A percentile compares a stretch with the other conserved stretches of the same genome.
phyloP scores from a whole-genome alignment of 164 flowering plant genomes.

The Tinospora cordifolia region DNA sequence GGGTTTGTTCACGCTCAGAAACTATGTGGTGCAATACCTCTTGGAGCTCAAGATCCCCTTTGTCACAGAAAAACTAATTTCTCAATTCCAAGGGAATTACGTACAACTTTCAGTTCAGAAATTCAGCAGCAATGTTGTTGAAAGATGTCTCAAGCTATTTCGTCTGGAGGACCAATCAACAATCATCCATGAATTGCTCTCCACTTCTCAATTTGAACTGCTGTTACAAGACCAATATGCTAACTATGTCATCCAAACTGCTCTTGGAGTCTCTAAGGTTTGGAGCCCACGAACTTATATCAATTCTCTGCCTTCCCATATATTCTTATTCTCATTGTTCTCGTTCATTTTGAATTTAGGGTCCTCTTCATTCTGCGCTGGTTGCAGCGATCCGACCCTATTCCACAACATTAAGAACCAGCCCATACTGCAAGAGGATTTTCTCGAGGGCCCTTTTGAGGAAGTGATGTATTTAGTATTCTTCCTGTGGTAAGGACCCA shows the following conservation, averaged over 20 bases:
- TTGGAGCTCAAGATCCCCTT: constrained; percentile 33
- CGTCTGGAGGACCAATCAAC: constrained; percentile 22
- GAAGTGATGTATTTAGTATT: constrained; percentile 24
- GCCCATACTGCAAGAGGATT: constrained; percentile 58
- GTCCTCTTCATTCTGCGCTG: constrained; percentile 32
- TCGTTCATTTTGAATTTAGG: constrained; percentile 25
- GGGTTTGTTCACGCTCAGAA: constrained; percentile 24
- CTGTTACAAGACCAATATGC: constrained; percentile 42
- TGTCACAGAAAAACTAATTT: constrained; percentile 26
- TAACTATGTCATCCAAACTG: constrained; percentile 43
- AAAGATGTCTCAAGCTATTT: constrained; percentile 32
- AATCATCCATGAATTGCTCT: constrained; percentile 36
- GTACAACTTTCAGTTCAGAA: constrained; percentile 42
- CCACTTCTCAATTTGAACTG: constrained; percentile 31
- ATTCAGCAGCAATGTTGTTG: constrained; percentile 53
- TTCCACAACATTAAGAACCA: constrained; percentile 26
- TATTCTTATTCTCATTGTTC: not conserved
- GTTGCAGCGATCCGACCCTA: constrained; percentile 40
- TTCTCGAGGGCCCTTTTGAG: constrained; percentile 37
- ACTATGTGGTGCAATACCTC: constrained; percentile 47
- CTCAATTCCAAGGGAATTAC: constrained; percentile 43
- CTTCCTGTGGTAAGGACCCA: constrained; percentile 10
- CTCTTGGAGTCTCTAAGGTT: constrained; percentile 37
- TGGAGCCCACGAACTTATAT: not conserved
- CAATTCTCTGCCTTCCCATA: not conserved